A percentile compares a stretch with the other conserved stretches of the same genome.
Conservation (phyloP, 352 stramenopile genomes). For the Poterioochromonas sp. region DNA sequence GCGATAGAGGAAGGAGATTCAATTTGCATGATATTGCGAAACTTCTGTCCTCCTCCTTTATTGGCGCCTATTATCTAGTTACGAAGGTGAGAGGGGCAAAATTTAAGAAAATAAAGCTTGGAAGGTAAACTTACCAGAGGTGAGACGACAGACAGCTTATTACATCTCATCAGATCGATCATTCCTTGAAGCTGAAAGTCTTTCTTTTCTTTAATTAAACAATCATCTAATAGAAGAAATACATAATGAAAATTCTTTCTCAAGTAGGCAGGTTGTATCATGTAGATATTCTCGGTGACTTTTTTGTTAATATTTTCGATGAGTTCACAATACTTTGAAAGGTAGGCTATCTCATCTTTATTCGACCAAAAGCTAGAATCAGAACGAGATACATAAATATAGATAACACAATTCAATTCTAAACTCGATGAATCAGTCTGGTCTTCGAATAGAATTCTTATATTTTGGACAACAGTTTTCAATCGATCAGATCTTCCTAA, state of each 20-base stretch:
- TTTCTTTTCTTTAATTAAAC: not conserved
- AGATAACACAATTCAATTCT: conserved; percentile 18
- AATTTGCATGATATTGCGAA: conserved; percentile 19
- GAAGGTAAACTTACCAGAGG: not conserved
- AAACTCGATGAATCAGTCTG: too few species aligned
- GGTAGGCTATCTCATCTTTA: too few species aligned
- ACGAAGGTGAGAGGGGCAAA: not conserved
- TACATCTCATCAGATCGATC: not conserved
- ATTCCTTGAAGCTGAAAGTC: not conserved
- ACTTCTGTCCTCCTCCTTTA: conserved; percentile 26
- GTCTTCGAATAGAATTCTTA: not conserved
- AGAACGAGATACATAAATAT: not conserved
- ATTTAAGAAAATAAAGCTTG: not conserved
- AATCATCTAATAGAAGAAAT: conserved; percentile 20
- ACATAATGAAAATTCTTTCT: not conserved
- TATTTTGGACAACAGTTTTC: not conserved
- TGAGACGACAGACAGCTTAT: not conserved
- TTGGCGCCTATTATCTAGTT: conserved; percentile 19
- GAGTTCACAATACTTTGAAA: not conserved
- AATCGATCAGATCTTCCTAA: conserved; percentile 8
- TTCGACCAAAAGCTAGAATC: not conserved
- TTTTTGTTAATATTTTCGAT: not conserved
- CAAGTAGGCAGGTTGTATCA: not conserved
- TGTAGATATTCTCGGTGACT: conserved; percentile 6
- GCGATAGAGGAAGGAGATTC: not conserved